Conservation (phyloP, 768 basidiomycete species). For the Amanita pseudoporphyria region DNA sequence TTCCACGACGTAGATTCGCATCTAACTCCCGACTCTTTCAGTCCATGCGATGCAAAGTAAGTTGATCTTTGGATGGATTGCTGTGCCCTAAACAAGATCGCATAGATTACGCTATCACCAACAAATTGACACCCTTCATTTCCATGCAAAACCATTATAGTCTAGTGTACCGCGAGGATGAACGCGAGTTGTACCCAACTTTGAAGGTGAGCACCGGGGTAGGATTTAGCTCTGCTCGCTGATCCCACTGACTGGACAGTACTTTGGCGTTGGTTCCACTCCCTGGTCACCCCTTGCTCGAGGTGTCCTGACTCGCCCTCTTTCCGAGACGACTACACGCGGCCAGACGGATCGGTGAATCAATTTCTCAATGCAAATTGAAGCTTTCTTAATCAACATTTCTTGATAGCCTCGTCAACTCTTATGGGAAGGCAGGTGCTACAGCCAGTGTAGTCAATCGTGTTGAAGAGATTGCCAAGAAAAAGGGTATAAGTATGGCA, state of each 20-base stretch:
- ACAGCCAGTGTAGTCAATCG: constrained; percentile 16
- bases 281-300: constrained; percentile 53
- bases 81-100: neutral
- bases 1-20: neutral
- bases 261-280: constrained; percentile 44
- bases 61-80: neutral
- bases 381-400: no score
- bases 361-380: no score
- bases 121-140: constrained; percentile 50
- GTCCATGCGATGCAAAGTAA: constrained; percentile 7
- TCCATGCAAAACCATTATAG: constrained; percentile 63
- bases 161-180: constrained; percentile 55
- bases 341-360: neutral
- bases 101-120: constrained; percentile 48
- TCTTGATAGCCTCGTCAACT: no score
- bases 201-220: constrained; percentile 32
- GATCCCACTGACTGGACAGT: constrained; percentile 16
- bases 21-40: neutral
- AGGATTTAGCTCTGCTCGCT: neutral
- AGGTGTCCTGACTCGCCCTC: constrained; percentile 41
- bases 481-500: constrained; percentile 44
- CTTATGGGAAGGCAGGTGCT: neutral
- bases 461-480: constrained; percentile 46
- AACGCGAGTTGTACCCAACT: constrained; percentile 51
- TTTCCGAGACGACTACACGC: constrained; percentile 16